Evolutionary conservation across 208 protist genomes (phyloP).

Genomic region (Acanthamoeba quina): DNA sequence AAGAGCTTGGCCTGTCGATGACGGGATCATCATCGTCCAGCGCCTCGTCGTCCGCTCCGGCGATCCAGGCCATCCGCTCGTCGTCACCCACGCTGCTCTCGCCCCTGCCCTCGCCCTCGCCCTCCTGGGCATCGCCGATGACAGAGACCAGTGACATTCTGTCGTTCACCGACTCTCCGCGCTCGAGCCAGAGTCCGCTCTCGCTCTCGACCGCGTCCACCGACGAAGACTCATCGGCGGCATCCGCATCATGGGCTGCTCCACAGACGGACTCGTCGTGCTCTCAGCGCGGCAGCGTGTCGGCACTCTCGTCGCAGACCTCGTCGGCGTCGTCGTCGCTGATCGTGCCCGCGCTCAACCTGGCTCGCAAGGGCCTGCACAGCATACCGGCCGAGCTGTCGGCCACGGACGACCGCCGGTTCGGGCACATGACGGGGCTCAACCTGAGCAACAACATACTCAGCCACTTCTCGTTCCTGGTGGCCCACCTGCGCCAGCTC

Average conservation of each 20-base stretch:
- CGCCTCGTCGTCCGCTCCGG: not conserved
- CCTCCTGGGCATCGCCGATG: not conserved
- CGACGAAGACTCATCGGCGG: not conserved
- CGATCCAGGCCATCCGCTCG: not conserved
- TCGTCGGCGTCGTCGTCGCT: not conserved
- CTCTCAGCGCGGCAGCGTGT: not conserved
- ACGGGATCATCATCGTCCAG: not conserved
- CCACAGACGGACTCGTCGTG: not conserved
- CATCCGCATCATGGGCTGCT: not conserved
- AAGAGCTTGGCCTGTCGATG: not conserved
- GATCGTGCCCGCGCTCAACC: not conserved
- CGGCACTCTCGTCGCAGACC: not conserved
- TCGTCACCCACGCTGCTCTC: not conserved
- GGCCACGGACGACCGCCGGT: not conserved
- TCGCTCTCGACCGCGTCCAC: not conserved
- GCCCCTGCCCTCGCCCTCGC: not conserved
- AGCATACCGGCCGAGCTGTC: conserved; percentile 1
- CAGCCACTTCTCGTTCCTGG: conserved; percentile 31
- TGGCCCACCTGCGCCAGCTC: conserved; percentile 2
- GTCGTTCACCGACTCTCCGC: not conserved
- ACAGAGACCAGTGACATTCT: not conserved
- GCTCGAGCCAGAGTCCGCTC: not conserved
- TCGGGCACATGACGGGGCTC: conserved; percentile 1
- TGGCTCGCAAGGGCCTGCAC: conserved; percentile 54
- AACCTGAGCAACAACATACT: conserved; percentile 57